These are phyloP conservation scores for Camellia lanceoleosa DNA, from an alignment of 148 eudicot species.

Conservation along the genomic window DNA sequence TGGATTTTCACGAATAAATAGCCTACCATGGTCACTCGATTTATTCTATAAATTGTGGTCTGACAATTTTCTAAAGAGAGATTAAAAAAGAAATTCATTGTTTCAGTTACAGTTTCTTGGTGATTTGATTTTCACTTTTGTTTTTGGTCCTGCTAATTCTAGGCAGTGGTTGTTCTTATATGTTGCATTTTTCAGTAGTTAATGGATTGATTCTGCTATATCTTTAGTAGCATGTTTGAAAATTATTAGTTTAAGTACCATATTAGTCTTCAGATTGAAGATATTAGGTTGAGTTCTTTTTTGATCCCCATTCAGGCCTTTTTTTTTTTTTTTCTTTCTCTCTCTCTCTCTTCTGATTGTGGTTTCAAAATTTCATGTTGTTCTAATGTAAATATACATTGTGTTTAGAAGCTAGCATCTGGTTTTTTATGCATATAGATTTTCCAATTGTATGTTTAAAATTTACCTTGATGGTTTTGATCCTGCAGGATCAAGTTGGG, in stretches of 20 bases:
- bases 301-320: neutral
- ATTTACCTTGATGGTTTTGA: neutral
- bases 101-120: neutral
- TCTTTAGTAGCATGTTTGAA: neutral
- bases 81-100: neutral
- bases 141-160: conserved; percentile 1
- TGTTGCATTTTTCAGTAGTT: neutral
- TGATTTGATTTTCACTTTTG: neutral
- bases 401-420: neutral
- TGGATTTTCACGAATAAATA: neutral
- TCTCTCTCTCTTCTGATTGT: neutral
- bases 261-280: neutral
- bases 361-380: neutral
- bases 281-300: neutral
- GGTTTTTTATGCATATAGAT: neutral
- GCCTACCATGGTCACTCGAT: neutral
- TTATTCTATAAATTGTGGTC: neutral
- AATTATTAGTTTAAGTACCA: neutral
- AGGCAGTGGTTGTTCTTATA: neutral
- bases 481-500: conserved; percentile 42
- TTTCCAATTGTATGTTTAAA: neutral
- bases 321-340: neutral
- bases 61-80: neutral
- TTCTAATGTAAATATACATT: neutral
- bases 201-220: too few relatives aligned